Evolutionary conservation across 2,329 filamentous ascomycete genomes (phyloP).

Genomic region (Podosphaera xanthii): DNA sequence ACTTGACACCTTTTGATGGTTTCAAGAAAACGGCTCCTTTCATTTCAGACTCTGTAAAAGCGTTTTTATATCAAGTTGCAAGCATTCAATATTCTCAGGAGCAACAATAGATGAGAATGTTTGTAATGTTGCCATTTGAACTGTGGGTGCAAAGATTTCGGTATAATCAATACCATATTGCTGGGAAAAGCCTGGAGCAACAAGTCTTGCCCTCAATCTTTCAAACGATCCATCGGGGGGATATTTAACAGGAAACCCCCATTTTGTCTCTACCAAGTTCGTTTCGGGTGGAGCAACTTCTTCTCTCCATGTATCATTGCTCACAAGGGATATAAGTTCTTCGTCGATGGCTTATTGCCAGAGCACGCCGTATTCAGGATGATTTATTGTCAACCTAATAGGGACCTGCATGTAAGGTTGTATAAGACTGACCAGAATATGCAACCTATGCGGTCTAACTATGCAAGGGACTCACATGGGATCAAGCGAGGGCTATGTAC

Average conservation of each 20-base stretch:
- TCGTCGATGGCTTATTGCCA: background rate
- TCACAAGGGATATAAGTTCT: background rate
- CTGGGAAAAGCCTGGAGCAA: too few relatives aligned
- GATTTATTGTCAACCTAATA: background rate
- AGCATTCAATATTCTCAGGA: background rate
- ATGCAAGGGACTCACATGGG: too few relatives aligned
- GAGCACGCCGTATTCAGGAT: background rate
- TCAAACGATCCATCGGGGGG: background rate
- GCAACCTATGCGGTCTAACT: too few relatives aligned
- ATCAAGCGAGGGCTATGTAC: too few relatives aligned
- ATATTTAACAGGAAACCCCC: background rate
- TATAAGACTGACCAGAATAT: too few relatives aligned
- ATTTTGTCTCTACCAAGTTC: background rate
- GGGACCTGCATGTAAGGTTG: too few relatives aligned
- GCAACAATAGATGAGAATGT: background rate
- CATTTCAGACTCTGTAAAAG: background rate
- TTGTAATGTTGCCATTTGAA: too few relatives aligned
- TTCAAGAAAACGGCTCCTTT: background rate
- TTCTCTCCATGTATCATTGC: background rate
- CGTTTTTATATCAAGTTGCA: background rate
- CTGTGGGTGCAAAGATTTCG: too few relatives aligned
- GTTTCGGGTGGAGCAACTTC: background rate
- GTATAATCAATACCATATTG: too few relatives aligned
- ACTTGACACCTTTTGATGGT: background rate
- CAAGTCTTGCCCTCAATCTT: background rate